phyloP scores from a whole-genome alignment of 2,329 filamentous ascomycete genomes.

The Fonsecaea erecta region DNA sequence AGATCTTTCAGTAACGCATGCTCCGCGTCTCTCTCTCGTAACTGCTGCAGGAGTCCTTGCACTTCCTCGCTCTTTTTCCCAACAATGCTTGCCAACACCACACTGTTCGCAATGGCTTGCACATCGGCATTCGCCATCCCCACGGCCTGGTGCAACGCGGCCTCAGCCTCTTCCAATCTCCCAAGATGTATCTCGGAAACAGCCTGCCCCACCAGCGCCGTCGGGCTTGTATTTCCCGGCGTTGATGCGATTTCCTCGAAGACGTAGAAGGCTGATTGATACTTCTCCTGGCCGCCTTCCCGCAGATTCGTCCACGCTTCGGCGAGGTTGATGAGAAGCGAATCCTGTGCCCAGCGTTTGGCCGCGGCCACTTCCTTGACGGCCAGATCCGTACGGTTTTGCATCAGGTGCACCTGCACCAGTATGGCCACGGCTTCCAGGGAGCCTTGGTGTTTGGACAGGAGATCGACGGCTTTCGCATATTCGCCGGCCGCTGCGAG shows the following conservation, averaged over 20 bases:
- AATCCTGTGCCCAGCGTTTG: slow-evolving; percentile 93
- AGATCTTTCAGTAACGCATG: slow-evolving; percentile 76
- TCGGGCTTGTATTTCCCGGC: slow-evolving; percentile 75
- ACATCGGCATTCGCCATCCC: slow-evolving; percentile 68
- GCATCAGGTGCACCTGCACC: slow-evolving; percentile 87
- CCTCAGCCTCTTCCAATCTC: slow-evolving; percentile 84
- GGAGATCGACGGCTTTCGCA: slow-evolving; percentile 80
- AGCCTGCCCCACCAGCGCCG: slow-evolving; percentile 82
- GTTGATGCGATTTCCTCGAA: slow-evolving; percentile 94
- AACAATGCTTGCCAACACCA: slow-evolving; percentile 77
- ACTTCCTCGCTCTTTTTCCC: slow-evolving; percentile 65
- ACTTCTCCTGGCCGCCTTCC: slow-evolving; percentile 90
- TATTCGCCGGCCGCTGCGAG: slow-evolving; percentile 77
- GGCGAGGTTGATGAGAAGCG: slow-evolving; percentile 86
- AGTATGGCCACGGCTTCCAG: slow-evolving; percentile 80
- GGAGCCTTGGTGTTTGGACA: slow-evolving; percentile 83
- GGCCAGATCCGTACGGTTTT: slow-evolving; percentile 89
- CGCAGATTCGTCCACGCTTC: slow-evolving; percentile 94
- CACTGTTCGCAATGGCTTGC: slow-evolving; percentile 78
- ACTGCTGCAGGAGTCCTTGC: slow-evolving; percentile 43
- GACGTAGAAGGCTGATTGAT: slow-evolving; percentile 96
- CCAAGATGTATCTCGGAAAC: slow-evolving; percentile 90
- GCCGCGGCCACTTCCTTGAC: slow-evolving; percentile 86
- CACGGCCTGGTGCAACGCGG: slow-evolving; percentile 79
- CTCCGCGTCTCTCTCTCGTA: slow-evolving; percentile 62